Conservation (phyloP, 176 grass and related monocot genomes). For the Triticum turgidum region DNA sequence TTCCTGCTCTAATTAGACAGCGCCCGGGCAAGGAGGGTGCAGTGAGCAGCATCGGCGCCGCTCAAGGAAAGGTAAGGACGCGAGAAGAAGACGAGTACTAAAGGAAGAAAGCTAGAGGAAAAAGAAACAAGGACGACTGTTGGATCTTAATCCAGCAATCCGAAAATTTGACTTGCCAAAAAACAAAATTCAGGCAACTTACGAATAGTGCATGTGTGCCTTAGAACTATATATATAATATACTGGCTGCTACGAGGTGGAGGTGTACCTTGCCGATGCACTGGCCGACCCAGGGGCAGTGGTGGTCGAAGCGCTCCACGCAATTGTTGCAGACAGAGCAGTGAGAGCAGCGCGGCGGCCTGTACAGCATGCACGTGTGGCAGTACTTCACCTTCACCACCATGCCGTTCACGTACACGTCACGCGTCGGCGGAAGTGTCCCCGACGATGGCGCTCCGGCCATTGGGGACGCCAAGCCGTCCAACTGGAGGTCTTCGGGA, state of each 20-base stretch:
- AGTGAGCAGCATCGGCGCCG: too few species aligned
- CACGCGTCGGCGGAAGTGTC: constrained; percentile 61
- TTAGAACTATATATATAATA: not conserved
- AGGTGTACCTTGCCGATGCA: constrained; percentile 80
- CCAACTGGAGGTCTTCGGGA: constrained; percentile 28
- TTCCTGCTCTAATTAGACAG: too few species aligned
- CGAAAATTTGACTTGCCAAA: too few species aligned
- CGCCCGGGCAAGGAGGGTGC: too few species aligned
- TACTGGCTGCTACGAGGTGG: not conserved
- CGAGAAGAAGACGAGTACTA: too few species aligned
- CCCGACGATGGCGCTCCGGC: not conserved
- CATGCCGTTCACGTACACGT: constrained; percentile 67
- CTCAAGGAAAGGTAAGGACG: too few species aligned
- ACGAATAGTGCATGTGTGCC: not conserved
- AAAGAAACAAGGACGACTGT: too few species aligned
- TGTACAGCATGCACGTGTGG: constrained; percentile 91
- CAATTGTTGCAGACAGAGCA: constrained; percentile 98
- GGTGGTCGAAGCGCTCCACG: constrained; percentile 90
- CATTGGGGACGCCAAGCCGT: constrained; percentile 8
- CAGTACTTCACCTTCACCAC: constrained; percentile 92
- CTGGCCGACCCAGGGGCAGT: constrained; percentile 94
- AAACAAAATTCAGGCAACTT: too few species aligned
- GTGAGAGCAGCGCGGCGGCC: constrained; percentile 82
- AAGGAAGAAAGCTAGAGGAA: too few species aligned
- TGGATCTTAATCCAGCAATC: too few species aligned